phyloP scores from a whole-genome alignment of 2,329 filamentous ascomycete genomes.

The Pezicula neosporulosa region DNA sequence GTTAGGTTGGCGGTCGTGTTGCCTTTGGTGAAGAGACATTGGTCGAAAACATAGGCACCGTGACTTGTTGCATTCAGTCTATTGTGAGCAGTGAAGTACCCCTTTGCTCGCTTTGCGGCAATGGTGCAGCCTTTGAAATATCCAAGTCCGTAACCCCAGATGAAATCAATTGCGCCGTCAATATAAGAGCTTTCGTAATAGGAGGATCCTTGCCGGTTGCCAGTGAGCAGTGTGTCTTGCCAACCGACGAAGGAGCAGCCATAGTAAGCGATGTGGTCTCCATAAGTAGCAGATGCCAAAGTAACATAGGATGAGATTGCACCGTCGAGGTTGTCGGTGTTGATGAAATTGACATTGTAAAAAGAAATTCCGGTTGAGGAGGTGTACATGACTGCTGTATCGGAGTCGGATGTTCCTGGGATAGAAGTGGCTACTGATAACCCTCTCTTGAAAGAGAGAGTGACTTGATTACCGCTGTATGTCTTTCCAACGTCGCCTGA shows the following conservation, averaged over 20 bases:
- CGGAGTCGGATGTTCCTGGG: slow-evolving; percentile 23
- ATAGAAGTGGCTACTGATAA: slow-evolving; percentile 18
- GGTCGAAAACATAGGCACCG: slow-evolving; percentile 49
- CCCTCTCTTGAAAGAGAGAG: slow-evolving; percentile 27
- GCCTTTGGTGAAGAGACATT: slow-evolving; percentile 22
- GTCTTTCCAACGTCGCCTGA: slow-evolving; percentile 7
- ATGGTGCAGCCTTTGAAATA: slow-evolving; percentile 45
- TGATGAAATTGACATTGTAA: slow-evolving; percentile 54
- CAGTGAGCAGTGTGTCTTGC: slow-evolving; percentile 47
- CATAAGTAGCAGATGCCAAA: slow-evolving; percentile 44
- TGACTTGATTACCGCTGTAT: slow-evolving; percentile 27
- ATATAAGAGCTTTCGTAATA: slow-evolving; percentile 52
- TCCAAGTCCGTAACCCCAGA: slow-evolving; percentile 47
- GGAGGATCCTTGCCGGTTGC: slow-evolving; percentile 41
- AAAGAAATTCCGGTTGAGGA: slow-evolving; percentile 26
- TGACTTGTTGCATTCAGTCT: slow-evolving; percentile 33
- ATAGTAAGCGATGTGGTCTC: slow-evolving; percentile 48
- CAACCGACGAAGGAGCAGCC: slow-evolving; percentile 47
- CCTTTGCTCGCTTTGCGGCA: slow-evolving; percentile 22
- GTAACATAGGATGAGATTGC: slow-evolving; percentile 46
- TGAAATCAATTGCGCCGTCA: slow-evolving; percentile 52
- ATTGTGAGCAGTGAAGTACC: slow-evolving; percentile 42
- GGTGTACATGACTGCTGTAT: slow-evolving; percentile 20
- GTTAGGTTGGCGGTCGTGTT: slow-evolving; percentile 6
- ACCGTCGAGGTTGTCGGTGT: slow-evolving; percentile 34